Evolutionary conservation across 1,284 basidiomycete species (phyloP).

Genomic region (Ceratobasidium sp.): DNA sequence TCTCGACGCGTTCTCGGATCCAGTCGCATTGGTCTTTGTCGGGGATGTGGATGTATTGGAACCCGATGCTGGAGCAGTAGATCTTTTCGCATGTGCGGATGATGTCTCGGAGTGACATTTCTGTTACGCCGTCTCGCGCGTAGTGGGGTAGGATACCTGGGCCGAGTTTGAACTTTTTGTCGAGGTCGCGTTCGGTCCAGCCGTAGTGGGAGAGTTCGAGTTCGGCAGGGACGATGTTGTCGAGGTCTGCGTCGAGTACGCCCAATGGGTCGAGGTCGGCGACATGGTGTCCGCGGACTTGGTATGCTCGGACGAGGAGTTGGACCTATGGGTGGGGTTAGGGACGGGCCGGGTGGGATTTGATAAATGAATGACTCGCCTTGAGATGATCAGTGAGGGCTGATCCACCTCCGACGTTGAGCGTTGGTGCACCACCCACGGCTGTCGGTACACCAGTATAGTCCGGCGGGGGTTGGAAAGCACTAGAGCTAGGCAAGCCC

Average conservation of each 20-base stretch:
- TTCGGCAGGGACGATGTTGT: constrained; percentile 82
- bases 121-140: constrained; percentile 82
- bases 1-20: constrained; percentile 97
- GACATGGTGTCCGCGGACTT: constrained; percentile 97
- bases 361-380: constrained; percentile 62
- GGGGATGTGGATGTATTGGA: constrained; percentile 98
- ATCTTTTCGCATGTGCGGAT: constrained; percentile 93
- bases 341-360: not conserved
- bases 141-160: constrained; percentile 98
- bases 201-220: constrained; percentile 94
- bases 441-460: constrained; percentile 71
- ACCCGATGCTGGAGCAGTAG: constrained; percentile 95
- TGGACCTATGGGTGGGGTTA: constrained; percentile 74
- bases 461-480: constrained; percentile 87
- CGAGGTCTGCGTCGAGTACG: constrained; percentile 90
- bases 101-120: constrained; percentile 93
- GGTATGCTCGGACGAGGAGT: constrained; percentile 96
- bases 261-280: constrained; percentile 96
- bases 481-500: constrained; percentile 84
- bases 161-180: constrained; percentile 94
- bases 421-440: constrained; percentile 83
- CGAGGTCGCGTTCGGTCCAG: constrained; percentile 92
- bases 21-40: constrained; percentile 99
- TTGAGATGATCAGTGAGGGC: constrained; percentile 96
- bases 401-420: constrained; percentile 69